Evolutionary conservation across 306 rosid genomes (phyloP), one percentile per base, ranked within the genome.

Genomic region (Quercus gilva): DNA sequence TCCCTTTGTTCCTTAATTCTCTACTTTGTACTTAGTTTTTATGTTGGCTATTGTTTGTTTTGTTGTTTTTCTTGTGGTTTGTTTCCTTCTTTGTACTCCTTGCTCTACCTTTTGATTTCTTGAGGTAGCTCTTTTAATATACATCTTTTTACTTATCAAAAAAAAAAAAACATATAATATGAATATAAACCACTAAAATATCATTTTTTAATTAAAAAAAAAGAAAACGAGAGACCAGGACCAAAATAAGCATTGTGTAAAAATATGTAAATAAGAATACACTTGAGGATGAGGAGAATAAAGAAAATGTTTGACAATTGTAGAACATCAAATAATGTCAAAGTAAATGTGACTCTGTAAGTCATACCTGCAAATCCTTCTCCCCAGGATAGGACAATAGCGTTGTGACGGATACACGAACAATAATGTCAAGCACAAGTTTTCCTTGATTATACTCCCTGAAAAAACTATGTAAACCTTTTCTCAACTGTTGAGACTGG

Each of bases 371-470:
- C 87, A 95, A 83, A 86, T 90, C 91, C 81, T 87, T 92, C 74
- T 95, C 97, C 84, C 99, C 97, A 25, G 97, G 92, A 90, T 91
- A 95, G 43, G 92, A 86, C 74, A 85, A 67, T 73, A 95, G 90
- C 58, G 99, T 56, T 77, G 86, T 83, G 86, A 90, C 78, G 63
- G 97, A 85, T 90, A 92, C 78, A 21, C 91, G 92, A 43, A 95
- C 87, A 84, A 95, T 86, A 78, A 95, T 85, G 90, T 95, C 97
- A 77, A 95, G 95, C 79, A 95, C 90, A 80, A 69, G 82, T 82
- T 86, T 90, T 74, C 99, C 99, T 83, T 95, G 97, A 83, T 82
- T 85, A 63, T 90, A 91, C 81, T 92, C 92, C 80, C 97, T 93
- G 79, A 92, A 95, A 89, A 88, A 90, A 79, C 73, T 79, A 75